Base-by-base conservation (phyloP, 225 moss, liverwort and hornwort genomes). In the Pseudisothecium myosuroides region DNA sequence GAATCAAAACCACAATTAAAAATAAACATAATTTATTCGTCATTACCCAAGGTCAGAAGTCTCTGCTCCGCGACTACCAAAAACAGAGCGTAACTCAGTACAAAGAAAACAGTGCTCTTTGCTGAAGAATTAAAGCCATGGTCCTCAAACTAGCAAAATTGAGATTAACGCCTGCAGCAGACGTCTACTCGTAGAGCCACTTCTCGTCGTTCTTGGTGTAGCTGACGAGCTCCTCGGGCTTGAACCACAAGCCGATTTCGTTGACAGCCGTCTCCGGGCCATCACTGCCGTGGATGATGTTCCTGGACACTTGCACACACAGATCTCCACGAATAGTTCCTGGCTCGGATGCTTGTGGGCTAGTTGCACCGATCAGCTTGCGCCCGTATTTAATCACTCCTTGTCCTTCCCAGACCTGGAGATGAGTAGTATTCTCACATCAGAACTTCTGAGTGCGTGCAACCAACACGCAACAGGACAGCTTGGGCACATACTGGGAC, bases 381-480 rank as follows among this genome's bases (percentile, higher is more conserved):
- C 97, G 94, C 63, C 97, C 97, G 61, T 97, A 97, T 87, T 95
- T 94, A 50, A 97, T 96, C 66, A 96, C 97, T 61, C 97, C 97
- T 89, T 93, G 93, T 12, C 97, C 97, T 91, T 97, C 97, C 97
- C 97, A 97, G 14, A 97, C 96, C 96, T 96, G 54, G 68, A 75
- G n/a, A 34, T 13, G 37, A 54, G 64, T 36, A 88, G 59, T 15
- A 52, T 49, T 69, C n/a, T 58, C 76, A 41, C 55, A 66, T 88
- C 55, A 74, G 54, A 47, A 55, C 58, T 27, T 58, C 56, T 67
- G 15, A 11, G 39, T 14, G 18, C 2, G 56, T 58, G 55, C 73
- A 86, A 45, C 15, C 8, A 67, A 81, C 47, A 82, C 75, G 23
- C 50, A n/a, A 10, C 68, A 84, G 22, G 31, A 68, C 3, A 41